Conservation (phyloP, 75 land plant genomes). For the Chamaecyparis obtusa region DNA sequence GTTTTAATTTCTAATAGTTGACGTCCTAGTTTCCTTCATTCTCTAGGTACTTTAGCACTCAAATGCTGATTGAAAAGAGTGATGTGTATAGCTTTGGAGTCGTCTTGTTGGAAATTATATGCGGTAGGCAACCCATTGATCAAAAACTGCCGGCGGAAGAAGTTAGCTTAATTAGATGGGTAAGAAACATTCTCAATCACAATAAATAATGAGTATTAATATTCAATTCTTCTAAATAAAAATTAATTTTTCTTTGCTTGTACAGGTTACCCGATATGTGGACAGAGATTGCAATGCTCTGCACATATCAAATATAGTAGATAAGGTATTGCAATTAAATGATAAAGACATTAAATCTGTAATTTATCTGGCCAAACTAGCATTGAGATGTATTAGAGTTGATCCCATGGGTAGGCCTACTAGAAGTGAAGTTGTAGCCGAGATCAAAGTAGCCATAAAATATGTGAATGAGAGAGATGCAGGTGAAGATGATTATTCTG, state of each 20-base stretch:
- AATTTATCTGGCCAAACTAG: slow-evolving; percentile 14
- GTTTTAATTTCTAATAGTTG: no score
- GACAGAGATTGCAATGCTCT: background rate
- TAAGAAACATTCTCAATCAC: background rate
- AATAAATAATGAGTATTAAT: no score
- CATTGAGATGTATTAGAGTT: slow-evolving; percentile 14
- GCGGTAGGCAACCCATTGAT: background rate
- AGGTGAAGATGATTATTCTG: no score
- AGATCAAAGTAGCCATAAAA: slow-evolving; percentile 24
- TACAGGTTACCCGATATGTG: background rate
- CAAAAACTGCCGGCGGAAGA: background rate
- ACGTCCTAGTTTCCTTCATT: background rate
- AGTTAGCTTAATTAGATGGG: background rate
- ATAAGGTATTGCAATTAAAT: background rate
- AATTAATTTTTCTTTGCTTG: background rate
- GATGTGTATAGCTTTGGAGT: slow-evolving; percentile 25
- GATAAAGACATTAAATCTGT: slow-evolving; percentile 9
- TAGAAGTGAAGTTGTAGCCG: slow-evolving; percentile 23
- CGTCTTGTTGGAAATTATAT: slow-evolving; percentile 6
- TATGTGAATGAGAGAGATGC: background rate
- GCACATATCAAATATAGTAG: background rate
- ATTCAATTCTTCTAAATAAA: no score
- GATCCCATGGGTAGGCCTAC: slow-evolving; percentile 17
- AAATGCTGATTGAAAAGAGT: slow-evolving; percentile 4
- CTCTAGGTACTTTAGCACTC: background rate